Percentiles rank a stretch among this genome's conserved stretches.
These are phyloP conservation scores for Neocatenulostroma microsporum DNA, from an alignment of 2,329 filamentous ascomycete species.

Conservation along the genomic window DNA sequence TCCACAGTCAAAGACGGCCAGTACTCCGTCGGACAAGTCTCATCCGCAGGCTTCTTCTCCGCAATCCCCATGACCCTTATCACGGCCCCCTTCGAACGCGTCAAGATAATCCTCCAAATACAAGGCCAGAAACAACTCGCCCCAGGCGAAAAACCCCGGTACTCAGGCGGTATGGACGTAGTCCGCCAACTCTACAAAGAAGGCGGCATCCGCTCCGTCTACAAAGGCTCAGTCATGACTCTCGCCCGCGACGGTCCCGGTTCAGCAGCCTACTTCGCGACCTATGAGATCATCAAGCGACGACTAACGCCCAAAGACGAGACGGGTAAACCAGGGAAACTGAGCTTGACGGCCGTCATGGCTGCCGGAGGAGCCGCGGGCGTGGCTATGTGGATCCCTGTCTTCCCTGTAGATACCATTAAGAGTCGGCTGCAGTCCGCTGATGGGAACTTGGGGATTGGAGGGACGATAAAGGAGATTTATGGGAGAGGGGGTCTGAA, in stretches of 20 bases:
- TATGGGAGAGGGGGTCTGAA: constrained; percentile 74
- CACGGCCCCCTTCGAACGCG: constrained; percentile 97
- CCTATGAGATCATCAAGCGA: constrained; percentile 94
- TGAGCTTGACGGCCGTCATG: constrained; percentile 76
- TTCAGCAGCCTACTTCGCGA: constrained; percentile 89
- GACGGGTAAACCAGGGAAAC: constrained; percentile 62
- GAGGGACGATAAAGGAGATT: constrained; percentile 71
- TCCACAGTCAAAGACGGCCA: constrained; percentile 60
- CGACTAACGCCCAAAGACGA: constrained; percentile 72
- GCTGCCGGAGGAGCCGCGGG: constrained; percentile 83
- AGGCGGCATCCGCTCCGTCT: constrained; percentile 84
- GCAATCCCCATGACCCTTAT: constrained; percentile 96
- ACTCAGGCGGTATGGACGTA: constrained; percentile 79
- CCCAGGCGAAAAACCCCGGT: constrained; percentile 87
- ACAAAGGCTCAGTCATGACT: constrained; percentile 83
- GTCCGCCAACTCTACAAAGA: constrained; percentile 88
- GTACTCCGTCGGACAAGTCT: constrained; percentile 79
- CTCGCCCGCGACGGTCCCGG: constrained; percentile 90
- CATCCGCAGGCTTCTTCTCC: constrained; percentile 91
- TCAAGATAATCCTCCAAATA: constrained; percentile 97
- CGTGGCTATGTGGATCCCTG: constrained; percentile 98
- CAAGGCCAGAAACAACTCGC: constrained; percentile 82
- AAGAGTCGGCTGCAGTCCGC: constrained; percentile 91
- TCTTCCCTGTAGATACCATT: constrained; percentile 95
- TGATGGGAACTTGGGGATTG: constrained; percentile 73